phyloP scores from a whole-genome alignment of 768 basidiomycete species.

The Boletus rufocinnamomeus region DNA sequence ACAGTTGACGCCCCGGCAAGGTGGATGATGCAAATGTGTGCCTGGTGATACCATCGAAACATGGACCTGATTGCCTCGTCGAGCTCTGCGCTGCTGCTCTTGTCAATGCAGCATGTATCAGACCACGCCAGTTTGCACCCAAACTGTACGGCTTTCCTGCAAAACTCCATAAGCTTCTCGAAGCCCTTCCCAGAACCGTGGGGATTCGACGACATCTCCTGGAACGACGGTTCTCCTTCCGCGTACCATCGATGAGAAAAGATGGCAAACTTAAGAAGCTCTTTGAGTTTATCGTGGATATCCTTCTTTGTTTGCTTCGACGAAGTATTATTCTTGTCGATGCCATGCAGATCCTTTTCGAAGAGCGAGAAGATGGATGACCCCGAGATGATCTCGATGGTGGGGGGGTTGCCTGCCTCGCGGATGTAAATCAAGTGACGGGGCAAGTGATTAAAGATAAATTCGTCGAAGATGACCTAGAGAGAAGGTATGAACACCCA shows the following conservation, averaged over 20 bases:
- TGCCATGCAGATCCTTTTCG: background rate
- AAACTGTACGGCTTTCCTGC: slow-evolving; percentile 6
- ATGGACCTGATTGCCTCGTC: slow-evolving; percentile 22
- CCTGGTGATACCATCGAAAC: slow-evolving; percentile 20
- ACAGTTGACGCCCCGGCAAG: slow-evolving; percentile 9
- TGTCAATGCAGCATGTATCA: slow-evolving; percentile 20
- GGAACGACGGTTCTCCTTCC: slow-evolving; percentile 12
- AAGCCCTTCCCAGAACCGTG: slow-evolving; percentile 8
- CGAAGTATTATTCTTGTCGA: background rate
- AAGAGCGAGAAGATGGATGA: background rate
- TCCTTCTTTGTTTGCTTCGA: background rate
- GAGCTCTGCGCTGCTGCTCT: slow-evolving; percentile 18
- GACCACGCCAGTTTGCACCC: slow-evolving; percentile 20
- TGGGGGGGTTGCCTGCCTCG: background rate
- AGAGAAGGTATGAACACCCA: no score
- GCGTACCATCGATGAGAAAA: slow-evolving; percentile 20
- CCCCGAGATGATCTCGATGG: background rate
- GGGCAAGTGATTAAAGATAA: background rate
- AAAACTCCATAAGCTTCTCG: slow-evolving; percentile 17
- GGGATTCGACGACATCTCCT: background rate
- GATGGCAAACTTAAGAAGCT: slow-evolving; percentile 14
- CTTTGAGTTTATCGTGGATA: slow-evolving; percentile 4
- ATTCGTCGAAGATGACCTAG: background rate
- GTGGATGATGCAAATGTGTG: slow-evolving; percentile 18
- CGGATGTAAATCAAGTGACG: background rate